Conservation (phyloP, 177 flowering plant species). For the Vitis hybrid region DNA sequence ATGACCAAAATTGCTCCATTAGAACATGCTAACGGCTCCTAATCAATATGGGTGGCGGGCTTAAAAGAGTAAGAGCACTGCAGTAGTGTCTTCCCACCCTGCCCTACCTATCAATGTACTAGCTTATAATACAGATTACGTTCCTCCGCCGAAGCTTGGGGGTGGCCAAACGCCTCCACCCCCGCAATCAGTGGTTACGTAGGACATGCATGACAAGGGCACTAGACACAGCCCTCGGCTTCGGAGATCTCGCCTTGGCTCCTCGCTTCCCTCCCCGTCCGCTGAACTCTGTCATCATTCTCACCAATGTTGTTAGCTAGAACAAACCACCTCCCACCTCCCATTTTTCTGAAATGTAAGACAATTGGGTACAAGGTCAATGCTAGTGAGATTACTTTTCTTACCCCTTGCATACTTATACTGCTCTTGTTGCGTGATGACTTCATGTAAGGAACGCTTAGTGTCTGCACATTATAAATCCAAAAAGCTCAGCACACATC, state of each 20-base stretch:
- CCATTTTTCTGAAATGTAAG: too few relatives aligned
- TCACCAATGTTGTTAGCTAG: neutral
- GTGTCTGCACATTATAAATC: conserved; percentile 51
- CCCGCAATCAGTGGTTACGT: conserved; percentile 48
- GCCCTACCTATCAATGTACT: too few relatives aligned
- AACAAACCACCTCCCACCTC: too few relatives aligned
- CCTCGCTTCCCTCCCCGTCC: conserved; percentile 33
- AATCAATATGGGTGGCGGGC: neutral
- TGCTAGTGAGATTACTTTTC: conserved; percentile 9
- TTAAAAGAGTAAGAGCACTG: too few relatives aligned
- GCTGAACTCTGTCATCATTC: conserved; percentile 27
- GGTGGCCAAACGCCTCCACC: conserved; percentile 64
- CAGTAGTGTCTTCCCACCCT: too few relatives aligned
- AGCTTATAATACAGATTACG: conserved; percentile 14
- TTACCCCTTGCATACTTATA: conserved; percentile 50
- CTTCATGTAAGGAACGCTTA: conserved; percentile 95
- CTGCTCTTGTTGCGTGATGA: conserved; percentile 40
- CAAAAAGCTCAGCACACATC: neutral
- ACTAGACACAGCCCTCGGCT: conserved; percentile 93
- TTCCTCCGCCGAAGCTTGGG: conserved; percentile 41
- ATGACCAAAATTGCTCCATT: conserved; percentile 92
- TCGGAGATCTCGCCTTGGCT: conserved; percentile 55
- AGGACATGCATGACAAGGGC: conserved; percentile 81
- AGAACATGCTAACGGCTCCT: neutral
- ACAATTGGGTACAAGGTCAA: too few relatives aligned